Conservation (phyloP, 1,284 basidiomycete genomes). For the Porodaedalea pini region DNA sequence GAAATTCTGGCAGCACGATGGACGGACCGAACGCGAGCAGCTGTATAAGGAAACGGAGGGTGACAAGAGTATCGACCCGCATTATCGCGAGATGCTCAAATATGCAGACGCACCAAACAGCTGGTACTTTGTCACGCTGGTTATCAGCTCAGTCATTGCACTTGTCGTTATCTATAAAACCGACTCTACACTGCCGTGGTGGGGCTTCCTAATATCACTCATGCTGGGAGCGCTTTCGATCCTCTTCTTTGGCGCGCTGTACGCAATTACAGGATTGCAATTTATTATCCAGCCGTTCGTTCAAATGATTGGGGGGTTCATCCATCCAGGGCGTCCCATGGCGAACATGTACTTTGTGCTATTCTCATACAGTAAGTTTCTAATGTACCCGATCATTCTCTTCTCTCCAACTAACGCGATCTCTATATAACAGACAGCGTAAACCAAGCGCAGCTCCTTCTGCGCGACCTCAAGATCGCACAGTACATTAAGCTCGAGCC, state of each 20-base stretch:
- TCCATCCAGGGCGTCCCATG: conserved; percentile 27
- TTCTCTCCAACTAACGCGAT: background rate
- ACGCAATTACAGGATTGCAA: conserved; percentile 25
- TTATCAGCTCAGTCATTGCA: conserved; percentile 37
- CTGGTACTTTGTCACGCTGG: conserved; percentile 42
- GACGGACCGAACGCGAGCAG: conserved; percentile 28
- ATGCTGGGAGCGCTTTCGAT: conserved; percentile 40
- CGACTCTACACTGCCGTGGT: conserved; percentile 51
- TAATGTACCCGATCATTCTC: background rate
- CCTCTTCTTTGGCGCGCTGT: conserved; percentile 46
- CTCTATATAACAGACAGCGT: conserved; percentile 35
- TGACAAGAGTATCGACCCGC: conserved; percentile 42
- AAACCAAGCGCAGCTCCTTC: conserved; percentile 36
- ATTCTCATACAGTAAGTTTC: conserved; percentile 23
- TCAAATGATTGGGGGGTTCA: conserved; percentile 28
- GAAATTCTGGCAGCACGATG: conserved; percentile 44
- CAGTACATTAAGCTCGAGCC: conserved; percentile 31
- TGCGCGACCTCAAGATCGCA: conserved; percentile 42
- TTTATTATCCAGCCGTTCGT: conserved; percentile 26
- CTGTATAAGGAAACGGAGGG: conserved; percentile 24
- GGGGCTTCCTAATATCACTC: conserved; percentile 42
- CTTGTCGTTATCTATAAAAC: conserved; percentile 47
- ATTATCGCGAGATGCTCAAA: conserved; percentile 54
- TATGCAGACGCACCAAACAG: conserved; percentile 46
- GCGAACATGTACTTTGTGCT: conserved; percentile 26